Evolutionary conservation across 2,329 filamentous ascomycete species (phyloP).

Genomic region (Calonectria hawksworthii): DNA sequence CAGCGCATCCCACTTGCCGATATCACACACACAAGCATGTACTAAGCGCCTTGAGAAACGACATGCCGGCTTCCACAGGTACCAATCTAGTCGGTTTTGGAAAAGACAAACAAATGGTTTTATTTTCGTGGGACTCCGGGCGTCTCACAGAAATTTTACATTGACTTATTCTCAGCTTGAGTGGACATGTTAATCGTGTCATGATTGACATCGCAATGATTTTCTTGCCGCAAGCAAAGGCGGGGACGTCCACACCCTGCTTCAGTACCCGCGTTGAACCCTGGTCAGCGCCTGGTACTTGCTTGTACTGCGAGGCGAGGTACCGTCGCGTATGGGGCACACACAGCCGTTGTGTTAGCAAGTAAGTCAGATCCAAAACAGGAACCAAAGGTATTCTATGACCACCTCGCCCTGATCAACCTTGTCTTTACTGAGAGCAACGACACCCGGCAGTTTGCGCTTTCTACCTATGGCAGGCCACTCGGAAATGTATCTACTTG

Average conservation of each 20-base stretch:
- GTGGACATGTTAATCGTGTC: not conserved
- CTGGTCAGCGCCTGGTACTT: constrained; percentile 1
- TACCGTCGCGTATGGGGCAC: not conserved
- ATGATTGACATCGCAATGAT: not conserved
- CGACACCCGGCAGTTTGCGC: not conserved
- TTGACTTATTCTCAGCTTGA: not conserved
- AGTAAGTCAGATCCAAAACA: constrained; percentile 2
- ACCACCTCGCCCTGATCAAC: not conserved
- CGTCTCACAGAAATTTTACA: not conserved
- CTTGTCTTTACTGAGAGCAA: not conserved
- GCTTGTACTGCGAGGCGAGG: constrained; percentile 4
- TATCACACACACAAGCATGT: constrained; percentile 27
- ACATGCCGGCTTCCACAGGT: not conserved
- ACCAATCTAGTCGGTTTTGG: not conserved
- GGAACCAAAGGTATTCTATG: constrained; percentile 4
- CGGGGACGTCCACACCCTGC: constrained; percentile 14
- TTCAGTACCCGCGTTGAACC: not conserved
- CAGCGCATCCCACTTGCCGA: constrained; percentile 35
- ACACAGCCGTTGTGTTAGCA: constrained; percentile 13
- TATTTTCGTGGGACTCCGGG: not conserved
- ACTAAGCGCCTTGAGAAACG: not conserved
- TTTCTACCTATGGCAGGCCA: not conserved
- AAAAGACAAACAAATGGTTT: not conserved
- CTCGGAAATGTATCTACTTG: not conserved
- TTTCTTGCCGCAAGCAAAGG: constrained; percentile 2